Evolutionary conservation across 108 stramenopile species (phyloP).

Genomic region (Poteriospumella lacustris): DNA sequence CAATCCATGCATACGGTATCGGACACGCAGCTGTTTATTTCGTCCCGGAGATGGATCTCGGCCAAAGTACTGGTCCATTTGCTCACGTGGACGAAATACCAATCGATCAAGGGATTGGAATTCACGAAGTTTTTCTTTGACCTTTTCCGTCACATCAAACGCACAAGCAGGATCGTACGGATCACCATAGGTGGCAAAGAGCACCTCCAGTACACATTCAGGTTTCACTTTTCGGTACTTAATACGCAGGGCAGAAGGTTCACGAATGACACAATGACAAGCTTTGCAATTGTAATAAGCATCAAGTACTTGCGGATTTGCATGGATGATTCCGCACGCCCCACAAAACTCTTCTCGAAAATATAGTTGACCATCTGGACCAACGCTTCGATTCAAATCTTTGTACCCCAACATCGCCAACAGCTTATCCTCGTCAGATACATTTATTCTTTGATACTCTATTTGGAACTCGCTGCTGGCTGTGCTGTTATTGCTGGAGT

Average conservation of each 20-base stretch:
- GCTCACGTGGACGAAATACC: not conserved
- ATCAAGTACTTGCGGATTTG: not conserved
- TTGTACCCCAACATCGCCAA: conserved; percentile 1
- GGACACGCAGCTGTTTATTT: conserved; percentile 15
- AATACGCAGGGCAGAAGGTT: not conserved
- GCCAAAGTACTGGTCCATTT: not conserved
- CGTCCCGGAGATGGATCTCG: not conserved
- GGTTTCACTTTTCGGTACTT: not conserved
- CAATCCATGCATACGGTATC: not conserved
- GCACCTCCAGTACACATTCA: not conserved
- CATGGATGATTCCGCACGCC: conserved; percentile 3
- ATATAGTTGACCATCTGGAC: not conserved
- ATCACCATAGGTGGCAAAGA: conserved; percentile 10
- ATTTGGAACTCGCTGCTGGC: no score
- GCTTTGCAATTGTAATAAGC: not conserved
- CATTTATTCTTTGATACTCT: no score
- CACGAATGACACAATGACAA: not conserved
- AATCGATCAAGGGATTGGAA: not conserved
- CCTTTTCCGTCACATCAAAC: not conserved
- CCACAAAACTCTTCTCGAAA: conserved; percentile 19
- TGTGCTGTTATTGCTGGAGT: no score
- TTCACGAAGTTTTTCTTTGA: not conserved
- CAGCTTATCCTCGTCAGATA: not conserved
- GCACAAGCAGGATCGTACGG: not conserved
- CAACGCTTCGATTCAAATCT: not conserved